These are phyloP conservation scores for Kluyveromyces wickerhamii DNA, from an alignment of 805 yeast genomes.

Conservation along the genomic window DNA sequence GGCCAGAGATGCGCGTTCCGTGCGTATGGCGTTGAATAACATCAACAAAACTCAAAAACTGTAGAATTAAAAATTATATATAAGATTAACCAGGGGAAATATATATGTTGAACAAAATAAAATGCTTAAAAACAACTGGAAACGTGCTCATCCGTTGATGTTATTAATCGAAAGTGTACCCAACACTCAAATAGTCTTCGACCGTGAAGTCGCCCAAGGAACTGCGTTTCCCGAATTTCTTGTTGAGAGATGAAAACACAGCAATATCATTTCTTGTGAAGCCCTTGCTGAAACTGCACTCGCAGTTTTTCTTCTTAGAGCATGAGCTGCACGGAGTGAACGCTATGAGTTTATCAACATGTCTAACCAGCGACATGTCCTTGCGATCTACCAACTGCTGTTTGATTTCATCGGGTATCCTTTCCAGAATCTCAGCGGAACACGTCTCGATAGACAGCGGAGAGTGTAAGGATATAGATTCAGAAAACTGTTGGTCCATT, in stretches of 20 bases:
- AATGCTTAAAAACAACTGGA: too few relatives aligned
- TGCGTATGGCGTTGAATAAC: too few relatives aligned
- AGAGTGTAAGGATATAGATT: constrained; percentile 19
- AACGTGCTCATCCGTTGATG: too few relatives aligned
- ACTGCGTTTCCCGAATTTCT: constrained; percentile 10
- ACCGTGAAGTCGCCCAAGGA: constrained; percentile 11
- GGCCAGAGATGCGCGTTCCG: too few relatives aligned
- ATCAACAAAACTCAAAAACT: too few relatives aligned
- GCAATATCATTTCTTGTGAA: constrained; percentile 55
- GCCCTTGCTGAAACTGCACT: constrained; percentile 55
- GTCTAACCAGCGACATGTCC: constrained; percentile 16
- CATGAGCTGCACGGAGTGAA: constrained; percentile 53
- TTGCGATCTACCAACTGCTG: not conserved
- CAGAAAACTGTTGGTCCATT: not conserved
- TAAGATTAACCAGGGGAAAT: too few relatives aligned
- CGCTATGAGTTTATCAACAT: constrained; percentile 33
- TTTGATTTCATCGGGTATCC: constrained; percentile 4
- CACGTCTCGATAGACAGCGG: constrained; percentile 9
- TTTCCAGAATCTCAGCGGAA: constrained; percentile 2
- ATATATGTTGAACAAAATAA: too few relatives aligned
- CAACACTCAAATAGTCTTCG: constrained; percentile 10
- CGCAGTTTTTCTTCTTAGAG: constrained; percentile 31
- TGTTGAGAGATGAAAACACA: constrained; percentile 30
- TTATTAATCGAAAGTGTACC: constrained; percentile 6
- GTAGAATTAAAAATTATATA: too few relatives aligned